A percentile compares a stretch with the other conserved stretches of the same genome.
Conservation (phyloP, 768 basidiomycete species). For the Russula griseocarnosa region DNA sequence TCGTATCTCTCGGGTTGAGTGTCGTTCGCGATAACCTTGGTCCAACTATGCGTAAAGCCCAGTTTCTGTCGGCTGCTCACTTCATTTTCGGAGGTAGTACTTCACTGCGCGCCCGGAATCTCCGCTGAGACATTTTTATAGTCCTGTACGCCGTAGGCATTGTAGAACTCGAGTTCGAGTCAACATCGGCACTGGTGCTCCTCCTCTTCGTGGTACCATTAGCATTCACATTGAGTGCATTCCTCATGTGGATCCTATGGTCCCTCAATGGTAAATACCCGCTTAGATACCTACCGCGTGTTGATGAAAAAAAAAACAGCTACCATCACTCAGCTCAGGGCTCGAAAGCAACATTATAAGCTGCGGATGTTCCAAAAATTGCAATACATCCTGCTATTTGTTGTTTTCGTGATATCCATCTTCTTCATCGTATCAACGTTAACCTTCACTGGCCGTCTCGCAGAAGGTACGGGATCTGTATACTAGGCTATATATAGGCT, state of each 20-base stretch:
- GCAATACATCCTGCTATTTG: conserved; percentile 76
- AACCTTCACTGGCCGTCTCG: conserved; percentile 84
- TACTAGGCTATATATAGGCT: too few species aligned
- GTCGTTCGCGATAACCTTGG: conserved; percentile 90
- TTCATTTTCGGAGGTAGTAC: conserved; percentile 89
- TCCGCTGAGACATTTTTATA: conserved; percentile 32
- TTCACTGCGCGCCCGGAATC: conserved; percentile 1
- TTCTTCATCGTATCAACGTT: conserved; percentile 94
- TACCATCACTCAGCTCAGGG: conserved; percentile 81
- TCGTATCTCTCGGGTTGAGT: conserved; percentile 88
- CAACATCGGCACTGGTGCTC: conserved; percentile 78
- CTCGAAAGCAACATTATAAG: conserved; percentile 84
- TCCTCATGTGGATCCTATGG: conserved; percentile 94
- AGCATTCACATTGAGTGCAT: conserved; percentile 91
- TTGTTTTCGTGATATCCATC: conserved; percentile 74
- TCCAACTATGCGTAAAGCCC: conserved; percentile 76
- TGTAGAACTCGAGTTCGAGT: conserved; percentile 88
- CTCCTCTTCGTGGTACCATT: conserved; percentile 91
- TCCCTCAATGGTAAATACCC: conserved; percentile 64
- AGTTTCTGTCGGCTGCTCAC: conserved; percentile 76
- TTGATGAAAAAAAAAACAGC: conserved; percentile 42
- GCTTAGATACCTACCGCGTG: not conserved
- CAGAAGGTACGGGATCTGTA: conserved; percentile 61
- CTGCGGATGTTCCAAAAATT: conserved; percentile 84
- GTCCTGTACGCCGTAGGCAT: conserved; percentile 93